Base-by-base conservation (phyloP, 164 flowering plant species). In the Buxus sempervirens region DNA sequence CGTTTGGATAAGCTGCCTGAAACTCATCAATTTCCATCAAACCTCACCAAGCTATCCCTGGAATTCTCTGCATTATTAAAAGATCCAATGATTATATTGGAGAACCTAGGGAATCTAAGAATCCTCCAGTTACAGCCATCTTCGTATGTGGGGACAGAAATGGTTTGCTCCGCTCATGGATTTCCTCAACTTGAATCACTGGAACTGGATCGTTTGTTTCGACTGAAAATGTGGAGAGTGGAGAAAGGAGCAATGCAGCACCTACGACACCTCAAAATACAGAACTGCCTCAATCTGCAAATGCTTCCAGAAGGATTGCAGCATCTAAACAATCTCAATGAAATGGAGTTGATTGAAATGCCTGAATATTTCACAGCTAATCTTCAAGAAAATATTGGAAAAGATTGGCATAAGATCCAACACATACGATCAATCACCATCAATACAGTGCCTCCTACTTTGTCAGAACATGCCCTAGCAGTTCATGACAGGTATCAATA, bases 11-110 rank as follows among this genome's bases (percentile, higher is more conserved):
- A 54, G n/a, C 45, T 60, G 38, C 65, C 65, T 6, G 45, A 63
- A 6, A 53, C 19, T 14, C 27, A 58, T 49, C 26, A 62, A 15
- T 61, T 65, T 45, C 62, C 73, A 32, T 19, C 36, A 54, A 64
- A 28, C 18, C 42, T 74, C 62, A 70, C 69, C 15, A 45, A 45
- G 21, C 12, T 75, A 14, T 1, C 20, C 38, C 48, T 75, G 21
- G 61, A 22, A n/a, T 16, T 26, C 1, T 60, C 63, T 21, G 23
- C n/a, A 15, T 23, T 70, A 23, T 10, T 41, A 23, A 21, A 70
- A 24, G 77, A 75, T 62, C 73, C 77, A 24, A 66, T 70, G 63
- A 27, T n/a, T 12, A 65, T 26, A 15, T 57, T 75, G 21, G 67
- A 60, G 36, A 70, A 62, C 64, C 63, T 75, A 27, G 70, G 70